Base-by-base conservation (phyloP, 345 rosid species). In the Citrus unshiu region DNA sequence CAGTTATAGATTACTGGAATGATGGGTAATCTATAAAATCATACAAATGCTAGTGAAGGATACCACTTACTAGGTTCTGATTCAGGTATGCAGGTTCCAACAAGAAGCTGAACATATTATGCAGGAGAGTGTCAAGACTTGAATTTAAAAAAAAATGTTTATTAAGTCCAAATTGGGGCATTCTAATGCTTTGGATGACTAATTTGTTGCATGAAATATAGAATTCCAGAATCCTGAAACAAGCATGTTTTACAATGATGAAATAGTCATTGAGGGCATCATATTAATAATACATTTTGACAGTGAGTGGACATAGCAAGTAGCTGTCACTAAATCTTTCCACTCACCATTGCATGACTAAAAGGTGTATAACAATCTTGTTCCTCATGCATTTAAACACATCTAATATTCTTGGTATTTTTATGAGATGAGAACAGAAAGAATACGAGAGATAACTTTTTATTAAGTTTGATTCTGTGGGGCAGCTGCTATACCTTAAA, bases 401-500 rank as follows among this genome's bases (percentile, higher is more conserved):
- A 59, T 35, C 27, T 59, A 21, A 58, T 60, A 37, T 58, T 35
- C 37, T 35, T 46, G 60, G 56, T 46, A 61, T 37, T 59, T 8
- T 19, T 6, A 29, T 22, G 14, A 22, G 16, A 65, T 9, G 6
- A 18, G 69, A 43, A 56, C 21, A 66, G 14, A 67, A 14, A 30
- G 65, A 10, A 68, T 6, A 22, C 16, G 4, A 57, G 24, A 13
- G 5, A 13, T 43, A 32, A 13, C 2, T 22, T 37, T 79, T 22
- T 65, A 67, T 29, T 18, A 37, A 62, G 29, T 24, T 57, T 21
- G 30, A 49, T 54, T 7, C 40, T 2, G 37, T 7, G 21, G 24
- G 58, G 35, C 27, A 25, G 64, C 65, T 21, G 66, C 43, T 62
- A 65, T 80, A 86, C 93, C 91, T 85, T 61, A 85, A 46, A 68